Percentiles rank a stretch among this genome's conserved stretches.
Conservation (phyloP, 2,329 filamentous ascomycete genomes). For the Trichoderma brevicompactum region DNA sequence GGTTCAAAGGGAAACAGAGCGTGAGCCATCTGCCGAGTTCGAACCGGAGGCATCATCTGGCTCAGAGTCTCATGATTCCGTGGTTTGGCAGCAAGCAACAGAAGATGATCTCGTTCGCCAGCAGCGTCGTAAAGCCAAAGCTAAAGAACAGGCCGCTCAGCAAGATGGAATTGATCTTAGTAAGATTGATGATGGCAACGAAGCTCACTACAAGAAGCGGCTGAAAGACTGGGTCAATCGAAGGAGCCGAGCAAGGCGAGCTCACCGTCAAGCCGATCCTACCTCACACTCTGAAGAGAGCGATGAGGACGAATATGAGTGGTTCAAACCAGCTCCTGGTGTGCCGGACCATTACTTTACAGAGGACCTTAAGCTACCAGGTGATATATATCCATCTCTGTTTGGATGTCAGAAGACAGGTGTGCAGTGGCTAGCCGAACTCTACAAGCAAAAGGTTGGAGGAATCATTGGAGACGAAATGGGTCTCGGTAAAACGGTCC, state of each 20-base stretch:
- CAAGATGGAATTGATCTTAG: slow-evolving; percentile 55
- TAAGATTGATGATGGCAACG: slow-evolving; percentile 85
- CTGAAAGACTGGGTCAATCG: slow-evolving; percentile 73
- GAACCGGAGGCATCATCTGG: slow-evolving; percentile 41
- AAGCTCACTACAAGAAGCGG: slow-evolving; percentile 75
- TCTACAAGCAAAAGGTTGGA: slow-evolving; percentile 86
- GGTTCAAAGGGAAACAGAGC: slow-evolving; percentile 41
- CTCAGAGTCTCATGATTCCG: slow-evolving; percentile 43
- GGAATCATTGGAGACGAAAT: slow-evolving; percentile 98
- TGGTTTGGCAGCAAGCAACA: slow-evolving; percentile 46
- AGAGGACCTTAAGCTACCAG: slow-evolving; percentile 78
- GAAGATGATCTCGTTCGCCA: slow-evolving; percentile 47
- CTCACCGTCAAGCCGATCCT: slow-evolving; percentile 45
- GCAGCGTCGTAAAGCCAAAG: slow-evolving; percentile 49
- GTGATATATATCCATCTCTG: slow-evolving; percentile 88
- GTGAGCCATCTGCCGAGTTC: slow-evolving; percentile 54
- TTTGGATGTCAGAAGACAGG: slow-evolving; percentile 98
- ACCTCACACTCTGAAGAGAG: slow-evolving; percentile 47
- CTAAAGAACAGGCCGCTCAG: slow-evolving; percentile 43
- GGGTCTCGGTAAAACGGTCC: slow-evolving; percentile 93
- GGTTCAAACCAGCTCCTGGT: slow-evolving; percentile 85
- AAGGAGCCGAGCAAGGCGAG: slow-evolving; percentile 48
- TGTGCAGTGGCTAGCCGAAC: slow-evolving; percentile 92
- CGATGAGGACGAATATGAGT: slow-evolving; percentile 62
- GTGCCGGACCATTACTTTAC: slow-evolving; percentile 75